Evolutionary conservation across 2,329 filamentous ascomycete genomes (phyloP).

Genomic region (Neopestalotiopsis sp.): DNA sequence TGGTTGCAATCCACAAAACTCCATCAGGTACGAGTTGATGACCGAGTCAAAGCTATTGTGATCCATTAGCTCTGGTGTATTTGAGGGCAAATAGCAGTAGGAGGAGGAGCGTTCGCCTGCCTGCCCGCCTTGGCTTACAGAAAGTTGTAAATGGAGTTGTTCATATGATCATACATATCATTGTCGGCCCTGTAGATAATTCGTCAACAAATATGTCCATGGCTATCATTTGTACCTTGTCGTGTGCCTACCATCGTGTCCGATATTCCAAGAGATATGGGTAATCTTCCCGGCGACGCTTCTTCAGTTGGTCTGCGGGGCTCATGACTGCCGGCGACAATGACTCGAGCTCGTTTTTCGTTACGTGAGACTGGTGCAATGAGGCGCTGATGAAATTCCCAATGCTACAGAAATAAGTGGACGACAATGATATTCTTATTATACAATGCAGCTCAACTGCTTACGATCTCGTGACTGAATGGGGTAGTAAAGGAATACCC

Average conservation of each 20-base stretch:
- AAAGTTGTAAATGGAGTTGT: slow-evolving; percentile 87
- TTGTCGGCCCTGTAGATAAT: slow-evolving; percentile 75
- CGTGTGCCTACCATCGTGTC: slow-evolving; percentile 74
- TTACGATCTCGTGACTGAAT: too few species aligned
- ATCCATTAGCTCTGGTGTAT: slow-evolving; percentile 8
- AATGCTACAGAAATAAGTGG: too few species aligned
- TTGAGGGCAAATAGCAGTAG: too few species aligned
- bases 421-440: too few species aligned
- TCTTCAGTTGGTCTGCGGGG: slow-evolving; percentile 55
- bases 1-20: slow-evolving; percentile 76
- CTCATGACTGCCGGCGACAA: slow-evolving; percentile 35
- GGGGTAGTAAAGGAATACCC: too few species aligned
- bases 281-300: slow-evolving; percentile 74
- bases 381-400: not conserved
- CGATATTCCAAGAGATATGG: slow-evolving; percentile 80
- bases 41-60: slow-evolving; percentile 78
- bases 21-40: slow-evolving; percentile 86
- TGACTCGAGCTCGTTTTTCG: not conserved
- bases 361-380: not conserved
- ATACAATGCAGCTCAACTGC: too few species aligned
- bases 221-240: slow-evolving; percentile 20
- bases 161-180: slow-evolving; percentile 94
- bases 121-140: slow-evolving; percentile 52
- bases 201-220: slow-evolving; percentile 20
- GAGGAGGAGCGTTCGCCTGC: too few species aligned